These are phyloP conservation scores for Neurospora intermedia DNA, from an alignment of 495 filamentous ascomycete species.

Conservation along the genomic window DNA sequence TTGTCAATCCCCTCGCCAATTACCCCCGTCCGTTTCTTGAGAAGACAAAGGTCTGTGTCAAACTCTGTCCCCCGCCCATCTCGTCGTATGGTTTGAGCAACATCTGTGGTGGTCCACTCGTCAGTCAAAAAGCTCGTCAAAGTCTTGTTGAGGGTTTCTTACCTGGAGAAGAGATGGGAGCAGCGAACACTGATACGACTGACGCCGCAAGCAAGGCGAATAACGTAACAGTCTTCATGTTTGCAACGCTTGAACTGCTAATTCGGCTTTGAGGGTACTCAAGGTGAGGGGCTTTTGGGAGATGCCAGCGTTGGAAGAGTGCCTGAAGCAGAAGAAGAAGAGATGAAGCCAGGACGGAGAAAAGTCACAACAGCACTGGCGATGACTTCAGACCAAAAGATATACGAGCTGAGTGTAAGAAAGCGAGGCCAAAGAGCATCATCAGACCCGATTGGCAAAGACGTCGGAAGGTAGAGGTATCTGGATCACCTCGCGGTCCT, in stretches of 20 bases:
- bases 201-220: background rate
- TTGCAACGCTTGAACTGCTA: background rate
- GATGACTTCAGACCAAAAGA: background rate
- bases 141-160: background rate
- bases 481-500: background rate
- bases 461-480: background rate
- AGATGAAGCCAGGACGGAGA: background rate
- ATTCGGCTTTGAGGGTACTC: background rate
- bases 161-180: background rate
- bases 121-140: background rate
- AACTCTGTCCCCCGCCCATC: background rate
- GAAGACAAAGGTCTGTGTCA: constrained; percentile 2
- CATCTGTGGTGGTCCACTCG: background rate
- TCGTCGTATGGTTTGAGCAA: background rate
- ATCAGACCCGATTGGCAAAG: background rate
- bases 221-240: background rate
- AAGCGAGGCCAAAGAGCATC: background rate
- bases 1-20: constrained; percentile 1
- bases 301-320: background rate
- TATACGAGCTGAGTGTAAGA: background rate
- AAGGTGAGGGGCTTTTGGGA: background rate
- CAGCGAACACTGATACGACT: background rate
- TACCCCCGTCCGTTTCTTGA: background rate
- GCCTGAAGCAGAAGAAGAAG: background rate
- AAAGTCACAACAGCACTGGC: background rate